Evolutionary conservation across 148 eudicot genomes (phyloP), one percentile per base, ranked within the genome.

Genomic region (Chenopodium quinoa): DNA sequence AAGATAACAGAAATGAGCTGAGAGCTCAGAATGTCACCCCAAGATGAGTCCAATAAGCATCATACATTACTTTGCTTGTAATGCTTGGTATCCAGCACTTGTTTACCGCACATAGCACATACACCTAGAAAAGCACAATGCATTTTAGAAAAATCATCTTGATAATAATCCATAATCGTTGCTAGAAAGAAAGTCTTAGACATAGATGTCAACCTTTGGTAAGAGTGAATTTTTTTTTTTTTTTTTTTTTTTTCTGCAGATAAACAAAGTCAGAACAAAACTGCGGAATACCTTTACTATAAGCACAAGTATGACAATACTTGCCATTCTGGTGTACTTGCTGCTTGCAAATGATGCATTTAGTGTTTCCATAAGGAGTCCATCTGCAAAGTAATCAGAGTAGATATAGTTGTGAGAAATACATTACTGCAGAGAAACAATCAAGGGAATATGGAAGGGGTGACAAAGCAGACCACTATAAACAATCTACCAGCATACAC

Each of bases 71-170:
- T 96, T 86, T 96, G 98, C 85, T 96, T 96, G 93, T 96, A 96
- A 14, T 82, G 68, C 87, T 95, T 93, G 82, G 97, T 96, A 81
- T 96, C 99, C 22, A 93, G 95, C 54, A 96, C 99, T 90, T 96
- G 97, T 87, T 95, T 95, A 27, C 99, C 99, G 12, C 97, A 95
- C 99, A 95, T 95, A 27, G 99, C 99, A 88, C 99, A 95, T 75
- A 93, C 99, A 78, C 99, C 99, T 93, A 90, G 85, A 90, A 70
- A 82, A 80, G 50, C 16, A 50, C 34, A 60, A 77, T 83, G 23
- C 40, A 37, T 40, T 67, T 81, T 67, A 68, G 64, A 76, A 78
- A 32, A 23, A 25, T 63, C 27, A 22, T 52, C 27, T 0, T 13
- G 2, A 47, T 6, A 34, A n/a, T 62, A 1, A 16, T 22, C 27